Percentiles rank a stretch among this genome's conserved stretches.
Conservation (phyloP, 495 filamentous ascomycete species). For the Xylaria palmicola region DNA sequence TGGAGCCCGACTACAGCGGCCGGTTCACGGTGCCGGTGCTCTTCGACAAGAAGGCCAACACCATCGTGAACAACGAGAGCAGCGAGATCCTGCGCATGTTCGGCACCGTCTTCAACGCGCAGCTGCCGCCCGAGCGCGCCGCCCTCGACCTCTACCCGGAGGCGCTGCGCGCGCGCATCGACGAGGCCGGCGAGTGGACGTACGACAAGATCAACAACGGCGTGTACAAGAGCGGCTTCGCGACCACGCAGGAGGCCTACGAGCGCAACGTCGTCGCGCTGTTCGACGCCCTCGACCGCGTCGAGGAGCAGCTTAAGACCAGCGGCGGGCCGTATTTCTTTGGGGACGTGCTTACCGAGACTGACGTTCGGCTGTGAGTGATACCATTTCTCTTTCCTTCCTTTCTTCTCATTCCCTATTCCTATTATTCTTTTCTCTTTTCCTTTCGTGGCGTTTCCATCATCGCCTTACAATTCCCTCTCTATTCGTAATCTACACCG, state of each 20-base stretch:
- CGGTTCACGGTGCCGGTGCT: conserved; percentile 76
- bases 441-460: too few relatives aligned
- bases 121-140: conserved; percentile 57
- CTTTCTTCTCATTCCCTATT: too few relatives aligned
- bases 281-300: conserved; percentile 68
- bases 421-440: too few relatives aligned
- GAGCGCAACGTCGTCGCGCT: conserved; percentile 63
- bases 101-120: conserved; percentile 66
- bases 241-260: conserved; percentile 71
- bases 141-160: conserved; percentile 63
- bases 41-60: conserved; percentile 69
- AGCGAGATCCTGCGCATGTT: conserved; percentile 77
- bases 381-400: background rate
- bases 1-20: conserved; percentile 63
- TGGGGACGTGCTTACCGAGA: conserved; percentile 70
- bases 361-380: conserved; percentile 64
- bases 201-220: conserved; percentile 57
- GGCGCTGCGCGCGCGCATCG: conserved; percentile 61
- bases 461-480: too few relatives aligned
- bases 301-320: conserved; percentile 63
- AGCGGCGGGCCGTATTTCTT: conserved; percentile 61
- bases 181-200: conserved; percentile 76
- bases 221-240: conserved; percentile 51
- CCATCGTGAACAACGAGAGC: conserved; percentile 81
- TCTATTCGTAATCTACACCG: too few relatives aligned